Evolutionary conservation across 2,329 filamentous ascomycete species (phyloP), one percentile per base, ranked within the genome.

Genomic region (Elsinoe arachidis): DNA sequence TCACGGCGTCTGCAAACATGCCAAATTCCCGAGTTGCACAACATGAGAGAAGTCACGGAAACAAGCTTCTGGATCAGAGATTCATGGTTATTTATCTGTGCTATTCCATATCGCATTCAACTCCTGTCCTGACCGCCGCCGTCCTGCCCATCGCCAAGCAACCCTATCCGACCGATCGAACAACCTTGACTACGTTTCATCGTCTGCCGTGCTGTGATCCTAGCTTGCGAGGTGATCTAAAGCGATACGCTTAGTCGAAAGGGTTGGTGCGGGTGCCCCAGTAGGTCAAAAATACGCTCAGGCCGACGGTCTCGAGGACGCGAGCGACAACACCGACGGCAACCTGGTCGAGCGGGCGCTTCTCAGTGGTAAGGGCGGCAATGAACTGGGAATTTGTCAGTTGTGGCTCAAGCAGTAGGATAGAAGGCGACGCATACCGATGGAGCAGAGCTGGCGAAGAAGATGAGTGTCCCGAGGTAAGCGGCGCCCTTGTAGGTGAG

Each of bases 201-300:
- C 33, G 15, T 49, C 44, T 38, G 44, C 56, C 46, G 37, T 52
- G 17, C 47, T 58, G 41, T 49, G 26, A 38, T 52, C 21, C 44
- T 33, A 41, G 34, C 56, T 47, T 41, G 35, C 38, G 34, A 30
- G 38, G 17, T 23, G 21, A 26, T 55, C 44, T 23, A 30, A 19
- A 15, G 39, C 33, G 33, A 66, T 57, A 69, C 38, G 39, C 65
- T 80, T 87, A 91, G 70, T 90, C 84, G 74, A 96, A 95, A 60
- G 90, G 90, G 79, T 90, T 92, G 76, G 90, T 93, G 71, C 88
- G 86, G 69, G 92, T 96, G 69, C 92, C 92, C 92, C 92, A 97
- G 87, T 89, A 97, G 71, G 90, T 96, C 67, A 97, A 80, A 82
- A 97, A 90, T 68, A 96, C 72, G 62, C 87, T 90, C 59, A 97